Base-by-base conservation (phyloP, 257 asterid species). In the Salvia miltiorrhiza region DNA sequence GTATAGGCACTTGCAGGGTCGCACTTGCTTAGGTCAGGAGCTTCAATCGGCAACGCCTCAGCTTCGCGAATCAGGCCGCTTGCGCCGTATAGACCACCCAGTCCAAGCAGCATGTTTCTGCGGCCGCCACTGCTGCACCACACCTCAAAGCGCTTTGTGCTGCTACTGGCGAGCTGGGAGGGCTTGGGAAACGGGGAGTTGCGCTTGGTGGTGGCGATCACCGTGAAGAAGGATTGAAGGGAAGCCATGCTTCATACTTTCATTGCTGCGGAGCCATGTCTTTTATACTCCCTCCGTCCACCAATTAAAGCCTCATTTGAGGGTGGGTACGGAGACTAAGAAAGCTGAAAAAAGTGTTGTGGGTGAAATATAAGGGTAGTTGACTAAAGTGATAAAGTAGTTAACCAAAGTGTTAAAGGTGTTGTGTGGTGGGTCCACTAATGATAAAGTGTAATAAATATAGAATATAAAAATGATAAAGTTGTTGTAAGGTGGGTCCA, bases 11-110 rank as follows among this genome's bases (percentile, higher is more conserved):
- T 44, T 0, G 0, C 0, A 1, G 59, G 16, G 4, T 53, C 59
- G 60, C 88, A 83, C 21, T 61, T 13, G 13, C 9, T 40, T 72
- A 84, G 54, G 40, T 73, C 81, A 0, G 88, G 88, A 5, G 82
- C 21, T 5, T 11, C 20, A 32, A 83, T 65, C 0, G 86, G 86
- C 0, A 1, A 21, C 0, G 81, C 88, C 0, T 3, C 8, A 11
- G 84, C 86, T 1, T 50, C 59, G 2, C 75, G n/a, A 23, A 59
- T 24, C 28, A 76, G 81, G 67, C 41, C 73, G 66, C 73, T 21
- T 5, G 84, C 79, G 9, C 81, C 84, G 11, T 69, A 76, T 1
- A 80, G 19, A 1, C 84, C 79, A 1, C 81, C 81, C 30, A 80
- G 3, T 0, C 84, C 79, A 2, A 73, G 71, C 20, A 80, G 76